Evolutionary conservation across 2,329 filamentous ascomycete species (phyloP), one percentile per base, ranked within the genome.

Genomic region (Colletotrichum sp.): DNA sequence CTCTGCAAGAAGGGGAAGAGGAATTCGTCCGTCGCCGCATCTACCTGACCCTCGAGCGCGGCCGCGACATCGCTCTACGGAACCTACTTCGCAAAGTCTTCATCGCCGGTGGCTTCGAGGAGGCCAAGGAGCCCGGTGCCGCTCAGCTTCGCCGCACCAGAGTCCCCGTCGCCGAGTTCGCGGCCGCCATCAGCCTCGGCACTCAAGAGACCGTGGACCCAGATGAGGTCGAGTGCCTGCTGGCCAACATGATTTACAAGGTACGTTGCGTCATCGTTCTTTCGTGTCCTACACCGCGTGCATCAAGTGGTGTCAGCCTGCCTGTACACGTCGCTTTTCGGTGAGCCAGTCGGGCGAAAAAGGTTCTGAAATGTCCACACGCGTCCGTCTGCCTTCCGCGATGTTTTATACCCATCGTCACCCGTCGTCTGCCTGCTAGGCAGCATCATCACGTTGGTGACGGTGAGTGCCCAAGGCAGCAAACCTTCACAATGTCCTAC

Each of bases 221-320:
- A 36, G 97, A 99, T 82, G 97, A 99, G 85, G 96, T 98, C 6
- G 97, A 99, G 85, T 99, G 97, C 84, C 87, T 98, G 80, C 83
- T 99, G 81, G 95, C 97, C 32, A 98, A 98, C 83, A 95, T 98
- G 91, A 98, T 99, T 77, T 99, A 98, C 88, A 99, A 98, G 92
- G 96, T 98, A 85, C 79, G 85, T 80, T 79, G 80, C 80, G 71
- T 55, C 68, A 75, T 39, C 10, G 12, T 43, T 36, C 43, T n/a
- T 76, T 70, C 27, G 56, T 60, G 71, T 56, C 36, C 15, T 62
- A n/a, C 30, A 48, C 18, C 34, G 30, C 61, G 52, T 61, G 32
- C 55, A 30, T 48, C 32, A 22, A 62, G 10, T 36, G 30, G 34
- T 68, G 56, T 43, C 62, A 68, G 56, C 69, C 62, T 68, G 36